Base-by-base conservation (phyloP, 805 yeast genomes). In the Teunomyces lycoperdinae region DNA sequence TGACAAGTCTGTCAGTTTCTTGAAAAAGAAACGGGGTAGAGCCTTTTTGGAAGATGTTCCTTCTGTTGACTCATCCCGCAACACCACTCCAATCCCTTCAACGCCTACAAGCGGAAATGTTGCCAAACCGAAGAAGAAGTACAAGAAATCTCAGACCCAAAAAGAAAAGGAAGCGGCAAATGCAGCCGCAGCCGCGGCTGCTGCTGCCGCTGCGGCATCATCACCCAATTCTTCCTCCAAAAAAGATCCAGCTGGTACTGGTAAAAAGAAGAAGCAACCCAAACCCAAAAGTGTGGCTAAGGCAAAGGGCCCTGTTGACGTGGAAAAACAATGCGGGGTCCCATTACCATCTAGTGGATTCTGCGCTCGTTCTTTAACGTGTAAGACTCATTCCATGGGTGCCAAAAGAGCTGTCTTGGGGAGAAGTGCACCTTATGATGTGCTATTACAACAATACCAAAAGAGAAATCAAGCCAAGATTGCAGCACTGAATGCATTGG, bases 341-440 rank as follows among this genome's bases (percentile, higher is more conserved):
- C 87, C 89, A 5, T 71, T 94, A 50, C 90, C 96, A 0, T 87
- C 85, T 54, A 98, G 97, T n/a, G 96, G 95, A 0, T 85, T 83
- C 56, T 94, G 99, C 74, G 97, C 97, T 4, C 78, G 99, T 44
- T 90, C 97, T 0, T 74, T 94, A 50, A 94, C 99, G 0, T 94
- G 99, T 76, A 94, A 94, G 63, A 90, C 97, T 0, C 99, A 94
- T 67, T 89, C 98, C 1, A 91, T 94, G 97, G 97, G 97, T 30
- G 96, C 97, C 26, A 94, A 94, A 60, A 80, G 99, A 57, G 91
- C 96, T 0, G 99, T 94, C 16, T 83, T 81, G 13, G 99, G 99
- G 9, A 78, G 99, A 58, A 84, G 96, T 31, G 91, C 94, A 6
- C 90, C 97, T 0, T 94, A 90, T 68, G 99, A 94, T 64, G 83